Evolutionary conservation across 2,329 filamentous ascomycete genomes (phyloP), one percentile per base, ranked within the genome.

Genomic region (Acrodontium crateriforme): DNA sequence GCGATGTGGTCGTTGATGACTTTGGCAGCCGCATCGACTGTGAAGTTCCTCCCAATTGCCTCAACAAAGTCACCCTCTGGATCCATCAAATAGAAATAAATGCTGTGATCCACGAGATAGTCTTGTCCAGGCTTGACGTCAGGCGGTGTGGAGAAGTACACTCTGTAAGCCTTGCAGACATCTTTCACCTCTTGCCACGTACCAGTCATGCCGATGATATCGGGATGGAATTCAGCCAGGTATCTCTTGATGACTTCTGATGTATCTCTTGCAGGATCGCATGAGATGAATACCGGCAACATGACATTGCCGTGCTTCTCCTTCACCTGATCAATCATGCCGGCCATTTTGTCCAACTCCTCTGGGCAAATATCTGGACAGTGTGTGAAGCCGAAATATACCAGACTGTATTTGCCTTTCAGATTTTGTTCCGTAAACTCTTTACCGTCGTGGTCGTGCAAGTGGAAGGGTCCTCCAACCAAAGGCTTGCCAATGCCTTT

Each of bases 61-160:
- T 98, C 91, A 16, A 98, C 87, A 55, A 98, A 98, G 54, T 98
- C 85, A 12, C 87, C 87, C 44, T 95, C 85, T 0, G 89, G 89
- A 54, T 95, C 89, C 89, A 98, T 98, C 42, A 98, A 61, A 56
- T 98, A 98, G 49, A 98, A 98, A 65, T 98, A 98, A 44, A 98
- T 98, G 56, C 84, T 94, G 62, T 98, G 89, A 55, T 98, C 89
- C 9, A 98, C 89, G 45, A 98, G 58, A 53, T 98, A 98, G 56
- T 98, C 89, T 63, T 94, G 80, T 1, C 87, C 89, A 1, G 84
- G 78, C 64, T 85, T 78, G 31, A 95, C 81, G 38, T 84, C 70
- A 44, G 72, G 66, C 18, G 89, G 89, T 25, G 89, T 98, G 50
- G 80, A 89, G 49, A 98, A 98, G 61, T 98, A 98, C 30, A 98